phyloP scores from a whole-genome alignment of 129 eudicot species.

The Arctium minus region DNA sequence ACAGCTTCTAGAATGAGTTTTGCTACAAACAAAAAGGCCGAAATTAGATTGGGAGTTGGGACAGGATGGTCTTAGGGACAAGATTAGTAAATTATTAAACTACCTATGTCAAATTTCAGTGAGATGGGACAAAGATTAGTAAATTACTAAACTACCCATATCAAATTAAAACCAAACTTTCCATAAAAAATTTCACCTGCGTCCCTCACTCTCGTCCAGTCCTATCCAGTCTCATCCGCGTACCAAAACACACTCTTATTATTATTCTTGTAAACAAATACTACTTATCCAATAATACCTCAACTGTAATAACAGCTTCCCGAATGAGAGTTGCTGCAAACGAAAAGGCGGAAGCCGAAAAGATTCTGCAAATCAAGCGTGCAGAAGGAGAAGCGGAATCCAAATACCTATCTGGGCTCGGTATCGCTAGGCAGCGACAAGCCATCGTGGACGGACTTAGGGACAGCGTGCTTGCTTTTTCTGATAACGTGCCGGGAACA shows the following conservation, averaged over 20 bases:
- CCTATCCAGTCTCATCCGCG: background rate
- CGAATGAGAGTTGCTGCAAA: constrained; percentile 71
- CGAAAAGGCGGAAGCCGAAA: constrained; percentile 81
- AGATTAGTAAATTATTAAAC: no score
- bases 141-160: background rate
- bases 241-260: background rate
- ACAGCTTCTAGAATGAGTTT: no score
- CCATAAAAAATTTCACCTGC: background rate
- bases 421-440: constrained; percentile 70
- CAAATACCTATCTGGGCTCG: constrained; percentile 66
- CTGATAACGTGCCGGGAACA: constrained; percentile 68
- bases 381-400: constrained; percentile 91
- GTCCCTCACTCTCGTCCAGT: no score
- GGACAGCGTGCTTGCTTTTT: constrained; percentile 63
- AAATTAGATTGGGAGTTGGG: no score
- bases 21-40: no score
- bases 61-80: no score
- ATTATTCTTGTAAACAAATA: background rate
- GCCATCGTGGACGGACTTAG: constrained; percentile 78
- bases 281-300: background rate
- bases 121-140: background rate
- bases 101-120: no score
- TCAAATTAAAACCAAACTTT: no score
- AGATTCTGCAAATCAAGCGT: constrained; percentile 61
- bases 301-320: constrained; percentile 39